Conservation (phyloP, 768 basidiomycete genomes). For the Termitomyces sp. region DNA sequence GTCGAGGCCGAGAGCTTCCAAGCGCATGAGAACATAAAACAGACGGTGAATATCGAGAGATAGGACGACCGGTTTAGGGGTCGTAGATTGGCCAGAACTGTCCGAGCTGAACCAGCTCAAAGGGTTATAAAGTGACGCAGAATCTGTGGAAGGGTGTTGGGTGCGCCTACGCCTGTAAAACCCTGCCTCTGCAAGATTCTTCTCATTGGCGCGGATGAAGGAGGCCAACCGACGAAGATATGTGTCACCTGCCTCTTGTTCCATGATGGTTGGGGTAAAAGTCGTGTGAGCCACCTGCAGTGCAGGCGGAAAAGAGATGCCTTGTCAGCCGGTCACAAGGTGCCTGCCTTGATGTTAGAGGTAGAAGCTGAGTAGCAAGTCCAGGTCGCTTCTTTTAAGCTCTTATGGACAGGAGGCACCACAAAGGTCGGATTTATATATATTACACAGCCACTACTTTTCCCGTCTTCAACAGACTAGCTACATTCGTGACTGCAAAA, state of each 20-base stretch:
- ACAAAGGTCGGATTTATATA: not conserved
- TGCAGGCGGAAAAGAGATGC: constrained; percentile 6
- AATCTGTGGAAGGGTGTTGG: constrained; percentile 23
- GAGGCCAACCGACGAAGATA: constrained; percentile 66
- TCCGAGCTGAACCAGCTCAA: constrained; percentile 52
- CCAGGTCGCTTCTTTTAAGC: not conserved
- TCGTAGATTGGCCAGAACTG: constrained; percentile 22
- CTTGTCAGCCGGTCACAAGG: constrained; percentile 5
- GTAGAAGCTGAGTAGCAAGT: not conserved
- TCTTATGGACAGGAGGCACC: not conserved
- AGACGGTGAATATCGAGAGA: constrained; percentile 76
- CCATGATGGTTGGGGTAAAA: constrained; percentile 17
- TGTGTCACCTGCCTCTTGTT: constrained; percentile 63
- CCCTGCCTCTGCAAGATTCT: constrained; percentile 62
- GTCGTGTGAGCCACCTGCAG: constrained; percentile 10
- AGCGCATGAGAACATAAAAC: constrained; percentile 82
- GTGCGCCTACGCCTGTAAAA: constrained; percentile 44
- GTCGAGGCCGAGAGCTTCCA: constrained; percentile 74
- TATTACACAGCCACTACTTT: not conserved
- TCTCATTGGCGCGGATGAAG: constrained; percentile 72
- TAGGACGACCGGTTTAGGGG: constrained; percentile 59
- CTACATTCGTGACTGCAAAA: not conserved
- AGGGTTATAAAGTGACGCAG: constrained; percentile 50
- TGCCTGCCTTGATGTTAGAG: not conserved
- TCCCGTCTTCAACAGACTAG: not conserved